These are phyloP conservation scores for Didymella pomorum DNA, from an alignment of 2,329 filamentous ascomycete species.

Conservation along the genomic window DNA sequence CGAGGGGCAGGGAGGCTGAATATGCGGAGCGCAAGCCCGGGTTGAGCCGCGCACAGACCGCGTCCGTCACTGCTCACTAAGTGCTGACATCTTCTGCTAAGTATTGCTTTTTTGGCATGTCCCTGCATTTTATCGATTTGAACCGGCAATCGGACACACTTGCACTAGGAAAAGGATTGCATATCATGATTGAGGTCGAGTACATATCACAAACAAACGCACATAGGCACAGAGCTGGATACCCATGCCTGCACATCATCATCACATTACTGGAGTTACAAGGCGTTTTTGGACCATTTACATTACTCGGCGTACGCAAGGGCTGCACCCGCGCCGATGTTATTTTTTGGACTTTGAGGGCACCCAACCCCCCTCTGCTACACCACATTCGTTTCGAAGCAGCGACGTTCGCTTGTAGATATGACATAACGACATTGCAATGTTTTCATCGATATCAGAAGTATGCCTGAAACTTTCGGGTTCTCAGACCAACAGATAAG, in stretches of 20 bases:
- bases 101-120: conserved; percentile 5
- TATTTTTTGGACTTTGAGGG: background rate
- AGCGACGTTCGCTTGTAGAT: conserved; percentile 21
- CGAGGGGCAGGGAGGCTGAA: conserved; percentile 28
- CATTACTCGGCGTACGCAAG: conserved; percentile 1
- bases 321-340: conserved; percentile 12
- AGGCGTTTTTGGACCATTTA: conserved; percentile 18
- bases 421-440: conserved; percentile 15
- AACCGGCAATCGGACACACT: background rate
- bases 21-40: conserved; percentile 37
- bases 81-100: background rate
- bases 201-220: conserved; percentile 13
- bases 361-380: conserved; percentile 1
- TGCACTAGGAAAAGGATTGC: background rate
- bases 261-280: conserved; percentile 3
- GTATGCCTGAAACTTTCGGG: background rate
- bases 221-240: conserved; percentile 18
- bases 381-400: conserved; percentile 9
- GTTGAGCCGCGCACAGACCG: conserved; percentile 33
- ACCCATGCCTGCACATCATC: conserved; percentile 6
- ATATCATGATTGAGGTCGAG: background rate
- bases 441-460: background rate
- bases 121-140: conserved; percentile 3
- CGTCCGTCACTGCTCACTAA: conserved; percentile 39
- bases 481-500: background rate